Conservation (phyloP, 2,329 filamentous ascomycete species). For the Aspergillus fumigatiaffinis region DNA sequence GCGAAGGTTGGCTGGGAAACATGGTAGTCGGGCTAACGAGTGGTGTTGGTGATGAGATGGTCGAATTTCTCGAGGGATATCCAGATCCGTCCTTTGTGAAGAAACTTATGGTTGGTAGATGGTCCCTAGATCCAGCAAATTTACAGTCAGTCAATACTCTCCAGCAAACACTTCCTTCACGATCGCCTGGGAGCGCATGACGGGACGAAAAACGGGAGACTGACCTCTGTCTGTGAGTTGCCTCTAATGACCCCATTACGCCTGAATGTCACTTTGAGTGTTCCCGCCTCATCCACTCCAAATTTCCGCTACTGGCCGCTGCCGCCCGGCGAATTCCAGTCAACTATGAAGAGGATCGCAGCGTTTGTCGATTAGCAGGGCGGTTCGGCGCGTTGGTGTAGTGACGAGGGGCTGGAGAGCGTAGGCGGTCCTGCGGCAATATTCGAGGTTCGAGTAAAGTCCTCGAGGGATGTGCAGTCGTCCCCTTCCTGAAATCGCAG, state of each 20-base stretch:
- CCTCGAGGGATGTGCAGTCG: not conserved
- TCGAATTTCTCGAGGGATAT: constrained; percentile 30
- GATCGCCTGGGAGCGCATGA: not conserved
- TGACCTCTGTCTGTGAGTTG: constrained; percentile 35
- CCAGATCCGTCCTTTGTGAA: constrained; percentile 37
- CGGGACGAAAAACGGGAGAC: constrained; percentile 11
- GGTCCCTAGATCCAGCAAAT: constrained; percentile 29
- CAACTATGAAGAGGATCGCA: not conserved
- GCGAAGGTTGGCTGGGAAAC: constrained; percentile 39
- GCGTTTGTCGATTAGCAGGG: not conserved
- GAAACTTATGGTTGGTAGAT: constrained; percentile 42
- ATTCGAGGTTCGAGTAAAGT: not conserved
- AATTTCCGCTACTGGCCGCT: not conserved
- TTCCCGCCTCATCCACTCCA: not conserved
- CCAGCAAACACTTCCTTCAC: not conserved
- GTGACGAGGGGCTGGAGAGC: not conserved
- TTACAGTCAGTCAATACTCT: constrained; percentile 20
- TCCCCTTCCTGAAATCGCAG: not conserved
- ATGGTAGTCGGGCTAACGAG: constrained; percentile 42
- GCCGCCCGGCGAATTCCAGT: not conserved
- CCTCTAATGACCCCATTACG: constrained; percentile 40
- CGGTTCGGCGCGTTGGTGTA: not conserved
- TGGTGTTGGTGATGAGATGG: constrained; percentile 35
- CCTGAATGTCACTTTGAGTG: constrained; percentile 9
- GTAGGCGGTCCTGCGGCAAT: not conserved